Conservation (phyloP, 2,329 filamentous ascomycete species). For the Hypoxylon sp. region DNA sequence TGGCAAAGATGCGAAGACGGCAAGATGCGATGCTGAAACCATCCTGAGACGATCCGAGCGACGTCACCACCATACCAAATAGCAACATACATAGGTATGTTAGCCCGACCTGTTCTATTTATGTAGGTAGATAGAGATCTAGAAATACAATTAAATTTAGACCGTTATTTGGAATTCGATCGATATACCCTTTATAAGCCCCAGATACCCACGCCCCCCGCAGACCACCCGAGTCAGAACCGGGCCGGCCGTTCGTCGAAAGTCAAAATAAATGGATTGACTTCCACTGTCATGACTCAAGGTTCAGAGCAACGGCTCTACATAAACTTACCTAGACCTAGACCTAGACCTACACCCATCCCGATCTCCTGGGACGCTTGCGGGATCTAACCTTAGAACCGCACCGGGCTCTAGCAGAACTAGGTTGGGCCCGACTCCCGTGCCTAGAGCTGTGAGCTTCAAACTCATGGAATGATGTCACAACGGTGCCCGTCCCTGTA, state of each 20-base stretch:
- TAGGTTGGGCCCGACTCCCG: conserved; percentile 25
- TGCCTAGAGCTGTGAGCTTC: background rate
- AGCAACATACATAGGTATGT: background rate
- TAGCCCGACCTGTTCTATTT: too few species aligned
- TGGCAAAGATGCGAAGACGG: conserved; percentile 15
- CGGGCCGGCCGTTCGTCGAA: background rate
- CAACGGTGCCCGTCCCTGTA: background rate
- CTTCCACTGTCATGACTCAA: background rate
- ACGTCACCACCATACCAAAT: conserved; percentile 11
- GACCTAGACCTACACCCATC: background rate
- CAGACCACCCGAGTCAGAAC: background rate
- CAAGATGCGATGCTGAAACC: conserved; percentile 41
- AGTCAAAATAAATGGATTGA: background rate
- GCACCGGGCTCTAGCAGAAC: background rate
- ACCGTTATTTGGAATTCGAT: background rate
- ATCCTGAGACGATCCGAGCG: conserved; percentile 43
- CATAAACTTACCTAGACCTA: background rate
- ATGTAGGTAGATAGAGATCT: too few species aligned
- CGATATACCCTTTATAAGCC: background rate
- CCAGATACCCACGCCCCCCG: too few species aligned
- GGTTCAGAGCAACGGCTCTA: background rate
- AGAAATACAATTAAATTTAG: conserved; percentile 1
- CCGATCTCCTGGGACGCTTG: conserved; percentile 4
- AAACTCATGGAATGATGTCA: background rate
- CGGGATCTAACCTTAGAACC: conserved; percentile 12